Base-by-base conservation (phyloP, 2,329 filamentous ascomycete species). In the Fusarium sp. region DNA sequence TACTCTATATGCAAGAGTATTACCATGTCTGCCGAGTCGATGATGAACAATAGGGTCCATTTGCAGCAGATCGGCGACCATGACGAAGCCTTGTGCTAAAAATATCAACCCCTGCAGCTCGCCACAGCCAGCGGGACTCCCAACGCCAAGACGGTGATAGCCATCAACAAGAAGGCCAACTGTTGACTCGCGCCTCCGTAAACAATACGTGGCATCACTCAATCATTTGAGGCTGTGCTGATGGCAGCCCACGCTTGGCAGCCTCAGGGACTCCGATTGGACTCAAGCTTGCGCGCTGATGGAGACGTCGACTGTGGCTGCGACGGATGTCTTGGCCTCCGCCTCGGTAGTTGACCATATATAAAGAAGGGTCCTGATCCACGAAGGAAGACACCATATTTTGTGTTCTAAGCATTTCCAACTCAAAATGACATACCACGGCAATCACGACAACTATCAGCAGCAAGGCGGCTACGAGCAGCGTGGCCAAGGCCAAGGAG, bases 141-240 rank as follows among this genome's bases (percentile, higher is more conserved):
- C 18, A 20, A 20, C 18, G 18, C 18, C 18, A 20, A 20, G 18
- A 20, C 18, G 18, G 18, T 20, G 46, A 26, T 36, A 28, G 28
- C 40, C 52, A 52, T 33, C 40, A 33, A 51, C 5, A n/a, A 18
- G 18, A 58, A 51, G 40, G 45, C 40, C 44, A 26, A 59, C 33
- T 39, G 28, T 48, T 46, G 53, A 31, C 36, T 48, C 58, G 22
- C 46, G 46, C 53, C 63, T 59, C 60, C 44, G 39, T 28, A 57
- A 39, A 36, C 31, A 43, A 38, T 66, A 66, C 63, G 63, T 66
- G 63, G 62, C 62, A 66, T 66, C 55, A 66, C 45, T 56, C 49
- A 56, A 18, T 38, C 15, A 36, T 18, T 26, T 62, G 62, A 48
- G 63, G 63, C 63, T 54, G 56, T 66, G 63, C 56, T 53, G 31